A percentile compares a stretch with the other conserved stretches of the same genome.
Conservation (phyloP, 2,329 filamentous ascomycete species). For the Paecilomyces variotii region DNA sequence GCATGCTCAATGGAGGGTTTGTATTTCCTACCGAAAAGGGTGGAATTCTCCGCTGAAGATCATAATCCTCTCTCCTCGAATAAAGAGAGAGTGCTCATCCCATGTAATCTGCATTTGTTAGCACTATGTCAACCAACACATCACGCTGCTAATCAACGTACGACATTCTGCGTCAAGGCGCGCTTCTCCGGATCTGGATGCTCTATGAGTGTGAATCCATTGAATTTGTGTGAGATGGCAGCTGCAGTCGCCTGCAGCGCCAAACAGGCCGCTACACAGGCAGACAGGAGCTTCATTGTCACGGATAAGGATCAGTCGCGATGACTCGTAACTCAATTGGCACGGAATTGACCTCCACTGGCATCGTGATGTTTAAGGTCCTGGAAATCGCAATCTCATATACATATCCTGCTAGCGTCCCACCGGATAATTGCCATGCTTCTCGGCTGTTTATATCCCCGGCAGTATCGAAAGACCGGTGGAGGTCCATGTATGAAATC, state of each 20-base stretch:
- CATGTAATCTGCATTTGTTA: slow-evolving; percentile 49
- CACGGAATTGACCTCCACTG: neutral
- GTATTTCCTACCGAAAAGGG: slow-evolving; percentile 46
- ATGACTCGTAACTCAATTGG: neutral
- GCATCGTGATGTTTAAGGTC: neutral
- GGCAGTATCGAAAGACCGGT: neutral
- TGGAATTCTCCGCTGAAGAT: slow-evolving; percentile 69
- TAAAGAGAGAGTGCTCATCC: slow-evolving; percentile 63
- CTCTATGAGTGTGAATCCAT: slow-evolving; percentile 39
- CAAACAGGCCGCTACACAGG: slow-evolving; percentile 28
- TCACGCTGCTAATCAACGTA: slow-evolving; percentile 23
- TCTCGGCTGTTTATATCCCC: neutral
- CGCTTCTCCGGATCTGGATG: slow-evolving; percentile 34
- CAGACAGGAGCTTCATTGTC: slow-evolving; percentile 31
- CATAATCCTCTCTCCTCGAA: slow-evolving; percentile 61
- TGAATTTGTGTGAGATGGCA: slow-evolving; percentile 42
- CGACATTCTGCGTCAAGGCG: slow-evolving; percentile 48
- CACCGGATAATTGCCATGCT: neutral
- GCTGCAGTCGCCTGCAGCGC: slow-evolving; percentile 40
- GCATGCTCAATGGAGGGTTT: neutral
- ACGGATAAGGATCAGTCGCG: neutral
- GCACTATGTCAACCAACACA: neutral
- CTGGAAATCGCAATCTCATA: neutral
- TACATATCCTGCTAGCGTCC: neutral
- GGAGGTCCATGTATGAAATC: neutral